Percentiles rank a stretch among this genome's conserved stretches.
Conservation (phyloP, 805 yeast genomes). For the Saccharomycopsis javanensis region DNA sequence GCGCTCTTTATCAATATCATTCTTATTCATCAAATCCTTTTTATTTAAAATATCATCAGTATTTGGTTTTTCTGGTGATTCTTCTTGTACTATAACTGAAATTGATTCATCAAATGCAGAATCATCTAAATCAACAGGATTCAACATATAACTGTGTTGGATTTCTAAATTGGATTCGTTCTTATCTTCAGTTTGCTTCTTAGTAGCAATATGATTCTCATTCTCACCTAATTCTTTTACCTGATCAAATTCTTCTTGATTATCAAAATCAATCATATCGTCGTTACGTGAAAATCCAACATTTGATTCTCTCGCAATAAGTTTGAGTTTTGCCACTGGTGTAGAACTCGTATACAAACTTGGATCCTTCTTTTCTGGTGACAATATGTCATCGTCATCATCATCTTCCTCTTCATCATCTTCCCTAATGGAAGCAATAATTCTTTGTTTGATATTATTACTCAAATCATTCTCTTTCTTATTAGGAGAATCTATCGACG, state of each 20-base stretch:
- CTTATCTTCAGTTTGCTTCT: neutral
- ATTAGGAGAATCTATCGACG: neutral
- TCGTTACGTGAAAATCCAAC: neutral
- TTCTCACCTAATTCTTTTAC: neutral
- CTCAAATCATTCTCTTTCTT: neutral
- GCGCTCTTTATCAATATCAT: no score
- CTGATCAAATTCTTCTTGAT: neutral
- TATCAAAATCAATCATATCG: neutral
- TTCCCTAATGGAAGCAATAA: slow-evolving; percentile 5
- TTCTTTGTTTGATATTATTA: slow-evolving; percentile 6
- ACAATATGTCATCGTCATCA: slow-evolving; percentile 17
- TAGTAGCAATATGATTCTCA: no score
- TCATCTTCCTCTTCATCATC: neutral
- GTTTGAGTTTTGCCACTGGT: slow-evolving; percentile 8
- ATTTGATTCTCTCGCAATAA: neutral
- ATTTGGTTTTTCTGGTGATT: neutral
- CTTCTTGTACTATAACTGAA: slow-evolving; percentile 9
- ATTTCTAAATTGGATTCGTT: neutral
- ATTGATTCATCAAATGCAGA: slow-evolving; percentile 18
- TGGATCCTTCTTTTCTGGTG: slow-evolving; percentile 19
- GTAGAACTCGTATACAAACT: slow-evolving; percentile 13
- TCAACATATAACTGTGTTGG: slow-evolving; percentile 12
- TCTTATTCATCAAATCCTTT: neutral
- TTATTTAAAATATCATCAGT: neutral
- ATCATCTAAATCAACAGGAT: slow-evolving; percentile 18